Evolutionary conservation across 768 basidiomycete genomes (phyloP), one percentile per base, ranked within the genome.

Genomic region (Calocera viscosa): DNA sequence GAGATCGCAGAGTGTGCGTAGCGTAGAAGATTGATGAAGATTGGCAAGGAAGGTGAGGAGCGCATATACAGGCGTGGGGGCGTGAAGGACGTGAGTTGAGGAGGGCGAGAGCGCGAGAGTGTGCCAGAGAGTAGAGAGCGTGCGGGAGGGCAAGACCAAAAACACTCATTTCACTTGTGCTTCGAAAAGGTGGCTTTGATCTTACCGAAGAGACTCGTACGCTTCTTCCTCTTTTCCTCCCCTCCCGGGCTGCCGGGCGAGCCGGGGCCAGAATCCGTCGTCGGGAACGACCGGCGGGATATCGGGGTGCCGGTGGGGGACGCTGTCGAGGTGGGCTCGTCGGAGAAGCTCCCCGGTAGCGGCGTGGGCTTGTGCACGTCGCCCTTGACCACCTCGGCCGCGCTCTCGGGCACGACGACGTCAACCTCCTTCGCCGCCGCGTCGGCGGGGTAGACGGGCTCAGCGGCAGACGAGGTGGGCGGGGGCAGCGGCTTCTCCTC

Each of bases 151-250:
- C 11, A 32, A 60, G 53, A 47, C 53, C 53, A 60, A 28, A 22
- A 60, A 60, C 53, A 32, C 53, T 60, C 53, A 60, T 60, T 60
- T 60, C 53, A 60, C 53, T 60, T 60, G 53, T 60, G 53, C 30
- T 60, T 60, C 53, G 53, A 60, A 71, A 87, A 86, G 5, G 85
- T 71, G 41, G 78, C 72, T 72, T 82, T 86, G 65, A 79, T 72
- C 70, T 79, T 85, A 28, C 80, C 80, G 65, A 87, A 79, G 33
- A 86, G 72, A 17, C 85, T 85, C 5, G 75, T 72, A 49, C 78
- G 77, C 72, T 84, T 86, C 77, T 85, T 84, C 67, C 80, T 60
- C 53, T 60, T 60, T 8, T 60, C 53, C 53, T 60, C 53, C 26
- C 53, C 53, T 16, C 53, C 30, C 8, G 53, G 53, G 53, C 53